Conservation (phyloP, 1,139 yeast genomes). For the Debaryomyces fabryi region DNA sequence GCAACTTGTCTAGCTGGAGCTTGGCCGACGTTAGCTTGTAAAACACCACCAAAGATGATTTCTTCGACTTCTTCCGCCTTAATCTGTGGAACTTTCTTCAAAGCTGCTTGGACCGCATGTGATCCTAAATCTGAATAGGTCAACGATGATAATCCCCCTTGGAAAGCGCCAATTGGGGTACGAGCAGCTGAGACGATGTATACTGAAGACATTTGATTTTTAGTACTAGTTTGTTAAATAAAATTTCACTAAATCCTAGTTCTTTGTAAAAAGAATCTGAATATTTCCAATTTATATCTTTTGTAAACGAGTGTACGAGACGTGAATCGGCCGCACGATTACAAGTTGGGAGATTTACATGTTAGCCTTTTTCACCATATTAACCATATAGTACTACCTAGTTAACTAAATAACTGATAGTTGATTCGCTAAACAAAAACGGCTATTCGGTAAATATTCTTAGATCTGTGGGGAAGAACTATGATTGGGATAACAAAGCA, state of each 20-base stretch:
- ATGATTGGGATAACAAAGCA: background rate
- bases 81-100: constrained; percentile 76
- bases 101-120: constrained; percentile 82
- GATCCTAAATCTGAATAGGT: constrained; percentile 81
- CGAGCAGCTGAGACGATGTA: constrained; percentile 86
- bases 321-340: background rate
- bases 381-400: background rate
- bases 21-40: constrained; percentile 89
- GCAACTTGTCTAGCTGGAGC: constrained; percentile 97
- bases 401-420: background rate
- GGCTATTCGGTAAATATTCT: background rate
- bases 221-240: background rate
- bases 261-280: background rate
- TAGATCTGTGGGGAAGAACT: background rate
- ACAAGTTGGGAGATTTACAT: background rate
- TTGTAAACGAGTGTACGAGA: constrained; percentile 5
- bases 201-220: constrained; percentile 35
- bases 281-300: background rate
- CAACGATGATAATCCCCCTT: constrained; percentile 71
- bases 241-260: background rate
- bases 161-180: constrained; percentile 90
- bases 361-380: background rate
- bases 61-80: constrained; percentile 78
- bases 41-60: constrained; percentile 83
- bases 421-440: background rate